A percentile compares a stretch with the other conserved stretches of the same genome.
phyloP scores from a whole-genome alignment of 2,329 filamentous ascomycete species.

The Colletotrichum caudatum region DNA sequence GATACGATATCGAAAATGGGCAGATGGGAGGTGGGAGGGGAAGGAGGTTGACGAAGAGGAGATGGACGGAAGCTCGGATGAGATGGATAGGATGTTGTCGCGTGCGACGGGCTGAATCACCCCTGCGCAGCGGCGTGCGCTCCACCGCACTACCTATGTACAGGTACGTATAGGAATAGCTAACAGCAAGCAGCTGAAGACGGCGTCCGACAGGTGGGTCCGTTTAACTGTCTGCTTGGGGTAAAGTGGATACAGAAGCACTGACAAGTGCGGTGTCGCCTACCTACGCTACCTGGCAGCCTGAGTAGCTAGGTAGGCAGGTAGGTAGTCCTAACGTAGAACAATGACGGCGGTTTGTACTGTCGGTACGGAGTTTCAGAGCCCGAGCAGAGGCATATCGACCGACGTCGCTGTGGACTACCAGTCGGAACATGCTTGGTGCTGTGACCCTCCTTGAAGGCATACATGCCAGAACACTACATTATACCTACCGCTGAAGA shows the following conservation, averaged over 20 bases:
- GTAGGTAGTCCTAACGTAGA: not conserved
- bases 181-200: slow-evolving; percentile 7
- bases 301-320: too few species aligned
- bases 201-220: not conserved
- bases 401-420: not conserved
- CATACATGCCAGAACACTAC: not conserved
- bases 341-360: too few species aligned
- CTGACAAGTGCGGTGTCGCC: not conserved
- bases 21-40: not conserved
- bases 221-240: slow-evolving; percentile 5
- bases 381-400: not conserved
- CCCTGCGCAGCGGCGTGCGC: not conserved
- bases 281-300: too few species aligned
- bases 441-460: not conserved
- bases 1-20: not conserved
- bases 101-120: slow-evolving; percentile 10
- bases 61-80: slow-evolving; percentile 24
- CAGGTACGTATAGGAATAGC: not conserved
- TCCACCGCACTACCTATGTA: not conserved
- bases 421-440: not conserved
- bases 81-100: slow-evolving; percentile 16
- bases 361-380: not conserved
- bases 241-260: slow-evolving; percentile 4
- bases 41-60: slow-evolving; percentile 2
- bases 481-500: not conserved